These are phyloP conservation scores for Sodiomyces alkalinus DNA, from an alignment of 2,329 filamentous ascomycete species.

Conservation along the genomic window DNA sequence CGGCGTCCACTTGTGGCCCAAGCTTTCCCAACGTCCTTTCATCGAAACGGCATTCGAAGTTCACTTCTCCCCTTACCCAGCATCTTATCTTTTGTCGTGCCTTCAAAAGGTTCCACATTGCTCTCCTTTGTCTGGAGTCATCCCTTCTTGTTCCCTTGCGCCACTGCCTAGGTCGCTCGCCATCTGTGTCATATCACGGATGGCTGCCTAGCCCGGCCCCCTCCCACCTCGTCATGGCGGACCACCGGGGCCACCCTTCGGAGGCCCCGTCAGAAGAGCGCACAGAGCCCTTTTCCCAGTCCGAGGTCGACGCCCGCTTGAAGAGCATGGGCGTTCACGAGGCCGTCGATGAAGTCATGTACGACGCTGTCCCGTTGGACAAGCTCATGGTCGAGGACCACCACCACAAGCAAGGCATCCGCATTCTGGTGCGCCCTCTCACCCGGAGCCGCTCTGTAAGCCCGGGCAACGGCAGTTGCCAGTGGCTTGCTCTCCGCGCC, in stretches of 20 bases:
- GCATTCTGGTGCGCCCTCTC: constrained; percentile 40
- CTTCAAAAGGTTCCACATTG: no score
- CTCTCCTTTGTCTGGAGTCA: neutral
- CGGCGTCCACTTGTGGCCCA: no score
- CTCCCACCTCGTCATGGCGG: constrained; percentile 27
- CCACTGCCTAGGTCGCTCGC: neutral
- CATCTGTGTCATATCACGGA: no score
- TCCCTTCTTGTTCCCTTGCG: neutral
- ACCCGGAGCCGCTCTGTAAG: constrained; percentile 38
- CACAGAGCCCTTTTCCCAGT: constrained; percentile 43
- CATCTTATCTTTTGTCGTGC: neutral
- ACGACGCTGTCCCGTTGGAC: constrained; percentile 36
- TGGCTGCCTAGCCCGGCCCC: constrained; percentile 2
- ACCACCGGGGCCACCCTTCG: constrained; percentile 23
- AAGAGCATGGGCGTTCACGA: constrained; percentile 29
- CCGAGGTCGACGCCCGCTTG: constrained; percentile 37
- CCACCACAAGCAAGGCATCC: constrained; percentile 38
- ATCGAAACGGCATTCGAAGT: no score
- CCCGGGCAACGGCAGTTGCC: constrained; percentile 39
- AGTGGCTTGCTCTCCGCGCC: constrained; percentile 40
- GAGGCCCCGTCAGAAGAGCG: constrained; percentile 30
- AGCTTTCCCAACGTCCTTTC: no score
- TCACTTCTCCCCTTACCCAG: neutral
- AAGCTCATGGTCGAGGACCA: constrained; percentile 33
- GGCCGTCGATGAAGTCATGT: constrained; percentile 18